Conservation (phyloP, 2,329 filamentous ascomycete species). For the Sphaerulina musiva region DNA sequence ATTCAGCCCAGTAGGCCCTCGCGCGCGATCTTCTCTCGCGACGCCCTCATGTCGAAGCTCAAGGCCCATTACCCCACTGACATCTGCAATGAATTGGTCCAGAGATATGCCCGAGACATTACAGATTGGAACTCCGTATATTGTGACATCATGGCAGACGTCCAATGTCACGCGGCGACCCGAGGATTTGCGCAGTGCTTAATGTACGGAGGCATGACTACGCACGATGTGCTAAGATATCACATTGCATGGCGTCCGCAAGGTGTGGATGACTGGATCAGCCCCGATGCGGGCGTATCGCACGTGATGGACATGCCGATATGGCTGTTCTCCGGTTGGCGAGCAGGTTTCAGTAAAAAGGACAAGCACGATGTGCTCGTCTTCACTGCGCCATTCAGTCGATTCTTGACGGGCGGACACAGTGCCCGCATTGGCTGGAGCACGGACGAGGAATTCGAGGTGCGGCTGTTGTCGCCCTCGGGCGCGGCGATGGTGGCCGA, state of each 20-base stretch:
- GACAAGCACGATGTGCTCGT: constrained; percentile 19
- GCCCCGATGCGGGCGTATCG: constrained; percentile 7
- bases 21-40: constrained; percentile 5
- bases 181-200: constrained; percentile 18
- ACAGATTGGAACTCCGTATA: constrained; percentile 18
- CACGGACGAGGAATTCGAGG: constrained; percentile 16
- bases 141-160: constrained; percentile 19
- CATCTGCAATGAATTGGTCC: constrained; percentile 13
- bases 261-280: constrained; percentile 8
- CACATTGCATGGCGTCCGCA: constrained; percentile 17
- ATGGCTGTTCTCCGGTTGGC: constrained; percentile 19
- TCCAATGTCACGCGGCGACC: constrained; percentile 16
- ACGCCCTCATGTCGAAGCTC: constrained; percentile 13
- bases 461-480: constrained; percentile 12
- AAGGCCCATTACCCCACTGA: constrained; percentile 10
- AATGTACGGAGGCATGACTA: constrained; percentile 18
- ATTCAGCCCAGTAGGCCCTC: constrained; percentile 3
- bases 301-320: constrained; percentile 15
- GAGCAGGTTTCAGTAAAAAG: constrained; percentile 12
- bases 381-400: constrained; percentile 13
- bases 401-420: constrained; percentile 15
- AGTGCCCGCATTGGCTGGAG: constrained; percentile 11
- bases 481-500: constrained; percentile 11
- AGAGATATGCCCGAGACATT: constrained; percentile 12
- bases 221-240: constrained; percentile 18